A percentile compares a stretch with the other conserved stretches of the same genome.
Evolutionary conservation across 495 filamentous ascomycete genomes (phyloP).

Genomic region (Xanthoparmelia taractica): DNA sequence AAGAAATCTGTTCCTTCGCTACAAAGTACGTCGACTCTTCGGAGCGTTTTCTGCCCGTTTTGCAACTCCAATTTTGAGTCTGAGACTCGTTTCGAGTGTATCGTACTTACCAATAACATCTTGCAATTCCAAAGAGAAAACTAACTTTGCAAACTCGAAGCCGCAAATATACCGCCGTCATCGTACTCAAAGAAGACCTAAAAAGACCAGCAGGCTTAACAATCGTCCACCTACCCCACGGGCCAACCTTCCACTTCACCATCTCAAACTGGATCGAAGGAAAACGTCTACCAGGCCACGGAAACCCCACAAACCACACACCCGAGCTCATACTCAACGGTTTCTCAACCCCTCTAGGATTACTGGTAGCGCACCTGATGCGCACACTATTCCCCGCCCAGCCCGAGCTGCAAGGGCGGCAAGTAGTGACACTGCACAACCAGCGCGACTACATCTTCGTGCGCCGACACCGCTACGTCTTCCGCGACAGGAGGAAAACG

Average conservation of each 20-base stretch:
- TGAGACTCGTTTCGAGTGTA: not conserved
- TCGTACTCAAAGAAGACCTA: conserved; percentile 76
- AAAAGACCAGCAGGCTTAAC: conserved; percentile 72
- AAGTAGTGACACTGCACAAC: conserved; percentile 88
- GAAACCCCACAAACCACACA: conserved; percentile 77
- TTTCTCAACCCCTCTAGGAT: conserved; percentile 86
- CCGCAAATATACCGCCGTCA: conserved; percentile 67
- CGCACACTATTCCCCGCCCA: conserved; percentile 71
- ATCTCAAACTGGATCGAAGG: conserved; percentile 83
- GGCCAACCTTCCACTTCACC: conserved; percentile 81
- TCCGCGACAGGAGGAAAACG: conserved; percentile 72
- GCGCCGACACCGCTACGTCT: conserved; percentile 81
- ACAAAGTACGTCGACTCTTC: conserved; percentile 27
- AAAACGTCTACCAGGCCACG: conserved; percentile 76
- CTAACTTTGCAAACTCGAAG: conserved; percentile 30
- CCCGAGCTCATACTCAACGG: conserved; percentile 93
- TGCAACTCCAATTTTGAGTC: not conserved
- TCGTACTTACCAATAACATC: not conserved
- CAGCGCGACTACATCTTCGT: conserved; percentile 96
- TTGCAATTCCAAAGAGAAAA: not conserved
- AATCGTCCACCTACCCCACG: conserved; percentile 72
- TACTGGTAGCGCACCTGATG: conserved; percentile 83
- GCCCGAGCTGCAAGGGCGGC: conserved; percentile 74
- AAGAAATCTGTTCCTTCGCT: conserved; percentile 84
- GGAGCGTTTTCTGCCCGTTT: not conserved